Base-by-base conservation (phyloP, 108 stramenopile species). In the Nannochloropsis salina region DNA sequence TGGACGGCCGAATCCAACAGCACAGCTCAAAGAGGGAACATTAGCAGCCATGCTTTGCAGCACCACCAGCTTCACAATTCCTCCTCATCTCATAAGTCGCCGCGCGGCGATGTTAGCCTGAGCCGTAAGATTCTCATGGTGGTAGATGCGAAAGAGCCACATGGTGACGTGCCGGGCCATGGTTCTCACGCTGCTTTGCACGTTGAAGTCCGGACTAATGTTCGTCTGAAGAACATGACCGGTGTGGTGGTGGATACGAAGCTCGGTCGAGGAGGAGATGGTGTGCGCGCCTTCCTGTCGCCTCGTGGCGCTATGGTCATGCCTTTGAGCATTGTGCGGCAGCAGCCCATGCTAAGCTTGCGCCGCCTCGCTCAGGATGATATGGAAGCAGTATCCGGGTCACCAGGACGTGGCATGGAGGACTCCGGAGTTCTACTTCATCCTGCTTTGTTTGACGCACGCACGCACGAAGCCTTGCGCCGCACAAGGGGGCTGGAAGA, bases 61-160 rank as follows among this genome's bases (percentile, higher is more conserved):
- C 31, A 31, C 1, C 31, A 31, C 31, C 61, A 74, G n/a, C 61
- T n/a, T 15, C 61, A 74, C 4, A n/a, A 15, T n/a, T 74, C 6
- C 61, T 74, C 61, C 20, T 31, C 31, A 31, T 31, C 31, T 31
- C 31, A 31, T 31, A 31, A 31, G 31, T 31, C 31, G 31, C 31
- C 31, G 31, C 61, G n/a, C 0, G 6, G 20, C 61, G 61, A 74
- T n/a, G 61, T 74, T 15, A 74, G 61, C 61, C 61, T 74, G 20
- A 74, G 61, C 61, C 61, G n/a, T n/a, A 74, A 74, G 61, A 74
- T 74, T 74, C 61, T 74, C 61, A 74, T 74, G 61, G 61, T 74
- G 20, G 61, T 74, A n/a, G 61, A 74, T 74, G 61, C 61, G 61
- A 74, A 74, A n/a, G 61, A 74, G 6, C n/a, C 15, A 4, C 61